Evolutionary conservation across 441 rosid species (phyloP).

Genomic region (Erodium texanum): DNA sequence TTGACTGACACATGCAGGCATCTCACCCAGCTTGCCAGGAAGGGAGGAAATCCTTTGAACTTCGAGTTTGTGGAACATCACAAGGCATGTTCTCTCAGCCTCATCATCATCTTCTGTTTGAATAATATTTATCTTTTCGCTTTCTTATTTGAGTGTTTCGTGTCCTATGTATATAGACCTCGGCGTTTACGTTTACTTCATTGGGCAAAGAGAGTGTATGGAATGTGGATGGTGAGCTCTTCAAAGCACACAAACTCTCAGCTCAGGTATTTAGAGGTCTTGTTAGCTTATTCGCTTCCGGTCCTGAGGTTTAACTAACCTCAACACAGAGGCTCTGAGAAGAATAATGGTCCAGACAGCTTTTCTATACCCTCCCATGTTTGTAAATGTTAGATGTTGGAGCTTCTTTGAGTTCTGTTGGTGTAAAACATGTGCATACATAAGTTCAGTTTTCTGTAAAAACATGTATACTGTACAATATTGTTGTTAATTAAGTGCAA

Average conservation of each 20-base stretch:
- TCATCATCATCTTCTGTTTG: background rate
- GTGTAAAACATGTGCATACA: background rate
- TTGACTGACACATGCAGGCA: conserved; percentile 47
- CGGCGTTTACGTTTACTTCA: conserved; percentile 79
- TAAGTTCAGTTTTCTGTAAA: conserved; percentile 1
- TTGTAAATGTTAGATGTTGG: background rate
- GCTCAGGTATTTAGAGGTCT: conserved; percentile 90
- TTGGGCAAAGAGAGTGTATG: conserved; percentile 69
- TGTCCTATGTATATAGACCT: conserved; percentile 36
- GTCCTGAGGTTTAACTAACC: conserved; percentile 55
- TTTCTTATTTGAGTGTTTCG: conserved; percentile 2
- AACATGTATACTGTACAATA: background rate
- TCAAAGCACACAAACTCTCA: conserved; percentile 72
- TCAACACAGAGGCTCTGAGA: background rate
- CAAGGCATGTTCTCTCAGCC: conserved; percentile 39
- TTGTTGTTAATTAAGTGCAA: background rate
- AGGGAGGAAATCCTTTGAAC: conserved; percentile 67
- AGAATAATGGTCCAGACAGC: background rate
- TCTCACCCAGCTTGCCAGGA: conserved; percentile 76
- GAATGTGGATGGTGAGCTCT: conserved; percentile 93
- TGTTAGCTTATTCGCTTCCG: conserved; percentile 72
- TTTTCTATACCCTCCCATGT: background rate
- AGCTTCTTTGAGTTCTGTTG: background rate
- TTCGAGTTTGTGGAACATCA: conserved; percentile 83
- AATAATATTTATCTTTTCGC: background rate